Conservation (phyloP, 1,284 basidiomycete species). For the Ceratobasidium sp. region DNA sequence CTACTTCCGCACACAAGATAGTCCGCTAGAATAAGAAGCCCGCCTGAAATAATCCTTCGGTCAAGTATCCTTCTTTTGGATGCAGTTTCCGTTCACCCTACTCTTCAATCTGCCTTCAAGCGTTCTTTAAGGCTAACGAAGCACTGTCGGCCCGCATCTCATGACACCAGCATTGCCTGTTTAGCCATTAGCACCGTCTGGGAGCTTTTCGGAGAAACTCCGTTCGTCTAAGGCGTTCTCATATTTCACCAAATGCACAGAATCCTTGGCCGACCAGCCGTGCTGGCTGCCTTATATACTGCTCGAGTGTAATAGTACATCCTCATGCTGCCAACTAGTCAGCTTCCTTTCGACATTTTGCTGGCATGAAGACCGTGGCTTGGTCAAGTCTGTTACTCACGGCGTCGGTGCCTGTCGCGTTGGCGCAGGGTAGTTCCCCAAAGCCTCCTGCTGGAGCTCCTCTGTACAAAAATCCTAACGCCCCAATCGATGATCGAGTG, state of each 20-base stretch:
- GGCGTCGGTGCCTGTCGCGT: conserved; percentile 27
- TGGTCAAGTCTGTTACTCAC: conserved; percentile 21
- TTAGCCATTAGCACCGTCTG: conserved; percentile 28
- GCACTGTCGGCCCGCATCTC: conserved; percentile 6
- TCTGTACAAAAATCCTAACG: conserved; percentile 63
- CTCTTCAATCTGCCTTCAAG: conserved; percentile 8
- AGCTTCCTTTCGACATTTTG: not conserved
- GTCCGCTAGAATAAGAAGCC: conserved; percentile 31
- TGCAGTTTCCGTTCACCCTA: conserved; percentile 18
- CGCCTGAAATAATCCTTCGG: conserved; percentile 2
- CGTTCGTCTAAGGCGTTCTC: not conserved
- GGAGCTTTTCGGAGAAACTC: conserved; percentile 31
- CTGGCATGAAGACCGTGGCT: conserved; percentile 30
- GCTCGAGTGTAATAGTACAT: not conserved
- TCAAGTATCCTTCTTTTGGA: conserved; percentile 30
- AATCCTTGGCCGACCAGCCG: conserved; percentile 30
- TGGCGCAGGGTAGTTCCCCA: conserved; percentile 25
- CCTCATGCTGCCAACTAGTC: not conserved
- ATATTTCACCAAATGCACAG: conserved; percentile 16
- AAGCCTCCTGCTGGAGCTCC: conserved; percentile 16
- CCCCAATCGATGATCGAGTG: conserved; percentile 64
- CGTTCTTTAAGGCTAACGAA: not conserved
- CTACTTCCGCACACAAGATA: not conserved
- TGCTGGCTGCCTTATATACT: conserved; percentile 21
- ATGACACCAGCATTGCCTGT: conserved; percentile 34